Evolutionary conservation across 345 rosid species (phyloP), one percentile per base, ranked within the genome.

Genomic region (Camelina neglecta): DNA sequence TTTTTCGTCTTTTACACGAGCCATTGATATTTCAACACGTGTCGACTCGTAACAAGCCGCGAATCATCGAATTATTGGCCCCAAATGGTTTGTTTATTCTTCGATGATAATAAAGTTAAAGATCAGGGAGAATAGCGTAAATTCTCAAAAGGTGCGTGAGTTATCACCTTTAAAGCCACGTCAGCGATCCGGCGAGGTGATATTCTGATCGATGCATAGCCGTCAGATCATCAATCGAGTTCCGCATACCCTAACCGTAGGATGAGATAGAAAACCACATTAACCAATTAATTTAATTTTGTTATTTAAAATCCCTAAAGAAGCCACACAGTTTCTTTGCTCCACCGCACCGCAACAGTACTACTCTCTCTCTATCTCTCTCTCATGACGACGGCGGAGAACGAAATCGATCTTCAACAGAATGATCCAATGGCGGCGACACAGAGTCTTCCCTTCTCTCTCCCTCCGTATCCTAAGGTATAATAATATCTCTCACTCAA

Each of bases 391-490:
- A 66, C 85, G 78, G 4, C 11, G 44, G 72, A 57, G 72, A 74
- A 49, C 72, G 49, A 33, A 41, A 41, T 41, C 12, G 44, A 41
- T 9, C 56, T 41, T 24, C 64, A 59, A 42, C 57, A 65, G 42
- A 8, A 38, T 10, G 24, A n/a, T 33, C 60, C 48, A 31, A 15
- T 21, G 65, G 56, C n/a, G n/a, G n/a, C 61, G 60, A 21, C 16
- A 18, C 72, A 39, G 33, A 54, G 23, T 12, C 11, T 15, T 12
- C 6, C 49, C 49, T 44, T 15, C 65, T 21, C 67, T 69, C 79
- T 78, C 38, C 82, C 75, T 2, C 84, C 79, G 16, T 83, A 83
- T 42, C 76, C 81, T 69, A 74, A 78, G 81, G 84, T 45, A 45
- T 45, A 35, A 45, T 45, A 35, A 6, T 4, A 29, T 29, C 31